Evolutionary conservation across 768 basidiomycete species (phyloP).

Genomic region (Trametes coccinea): DNA sequence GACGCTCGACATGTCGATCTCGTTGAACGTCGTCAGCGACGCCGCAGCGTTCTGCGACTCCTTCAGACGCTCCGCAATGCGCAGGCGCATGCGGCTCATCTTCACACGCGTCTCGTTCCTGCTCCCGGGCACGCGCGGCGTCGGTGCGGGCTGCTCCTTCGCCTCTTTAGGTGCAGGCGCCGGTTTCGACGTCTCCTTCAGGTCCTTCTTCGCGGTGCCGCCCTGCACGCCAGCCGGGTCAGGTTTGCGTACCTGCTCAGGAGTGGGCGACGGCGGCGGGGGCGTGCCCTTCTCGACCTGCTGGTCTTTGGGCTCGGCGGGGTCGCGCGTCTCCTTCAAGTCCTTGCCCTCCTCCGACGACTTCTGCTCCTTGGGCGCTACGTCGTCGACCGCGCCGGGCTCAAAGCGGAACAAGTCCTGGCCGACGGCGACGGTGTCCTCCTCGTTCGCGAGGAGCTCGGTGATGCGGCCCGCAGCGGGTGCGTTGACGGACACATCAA

Average conservation of each 20-base stretch:
- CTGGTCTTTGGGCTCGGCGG: slow-evolving; percentile 47
- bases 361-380: slow-evolving; percentile 26
- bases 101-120: slow-evolving; percentile 93
- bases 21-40: slow-evolving; percentile 97
- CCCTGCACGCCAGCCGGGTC: slow-evolving; percentile 34
- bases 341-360: slow-evolving; percentile 25
- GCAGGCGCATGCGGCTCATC: slow-evolving; percentile 98
- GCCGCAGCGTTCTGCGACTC: slow-evolving; percentile 97
- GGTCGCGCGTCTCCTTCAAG: slow-evolving; percentile 39
- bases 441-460: slow-evolving; percentile 84
- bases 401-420: slow-evolving; percentile 94
- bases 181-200: slow-evolving; percentile 38
- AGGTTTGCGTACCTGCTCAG: slow-evolving; percentile 28
- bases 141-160: slow-evolving; percentile 32
- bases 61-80: slow-evolving; percentile 97
- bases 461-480: slow-evolving; percentile 85
- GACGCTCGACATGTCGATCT: slow-evolving; percentile 97
- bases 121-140: slow-evolving; percentile 47
- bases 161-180: slow-evolving; percentile 26
- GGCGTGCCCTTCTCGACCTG: slow-evolving; percentile 49
- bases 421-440: slow-evolving; percentile 92
- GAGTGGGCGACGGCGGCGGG: slow-evolving; percentile 45
- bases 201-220: slow-evolving; percentile 37
- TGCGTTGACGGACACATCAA: slow-evolving; percentile 96
- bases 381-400: slow-evolving; percentile 49